Conservation (phyloP, 228 moss, liverwort and hornwort species). For the Sphagnum fallax region DNA sequence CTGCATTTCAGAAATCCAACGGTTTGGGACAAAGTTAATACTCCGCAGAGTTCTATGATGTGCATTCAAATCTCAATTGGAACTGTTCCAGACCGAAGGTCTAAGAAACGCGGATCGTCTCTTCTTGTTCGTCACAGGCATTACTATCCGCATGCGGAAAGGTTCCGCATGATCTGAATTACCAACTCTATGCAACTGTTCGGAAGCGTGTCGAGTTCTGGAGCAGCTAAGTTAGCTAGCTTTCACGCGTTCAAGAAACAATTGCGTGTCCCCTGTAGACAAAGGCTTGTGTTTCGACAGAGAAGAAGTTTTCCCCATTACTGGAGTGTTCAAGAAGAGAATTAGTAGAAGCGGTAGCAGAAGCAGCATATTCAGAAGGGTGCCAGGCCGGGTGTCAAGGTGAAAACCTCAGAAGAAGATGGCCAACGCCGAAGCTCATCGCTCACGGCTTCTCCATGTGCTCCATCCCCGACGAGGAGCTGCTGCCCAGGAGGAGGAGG, state of each 20-base stretch:
- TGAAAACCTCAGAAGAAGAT: background rate
- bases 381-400: background rate
- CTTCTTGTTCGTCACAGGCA: background rate
- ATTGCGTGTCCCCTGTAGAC: background rate
- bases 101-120: background rate
- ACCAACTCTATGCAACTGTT: background rate
- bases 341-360: background rate
- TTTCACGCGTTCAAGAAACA: no score
- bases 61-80: background rate
- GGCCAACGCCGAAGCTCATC: background rate
- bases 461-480: background rate
- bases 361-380: background rate
- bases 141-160: background rate
- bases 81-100: background rate
- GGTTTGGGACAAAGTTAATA: no score
- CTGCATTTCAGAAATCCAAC: slow-evolving; percentile 15
- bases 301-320: background rate
- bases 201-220: no score
- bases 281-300: background rate
- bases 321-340: background rate
- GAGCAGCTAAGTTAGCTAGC: no score
- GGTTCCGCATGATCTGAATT: background rate
- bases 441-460: background rate
- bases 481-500: background rate
- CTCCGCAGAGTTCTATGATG: background rate